These are phyloP conservation scores for Phytopythium kandeliae DNA, from an alignment of 352 stramenopile genomes.

Conservation along the genomic window DNA sequence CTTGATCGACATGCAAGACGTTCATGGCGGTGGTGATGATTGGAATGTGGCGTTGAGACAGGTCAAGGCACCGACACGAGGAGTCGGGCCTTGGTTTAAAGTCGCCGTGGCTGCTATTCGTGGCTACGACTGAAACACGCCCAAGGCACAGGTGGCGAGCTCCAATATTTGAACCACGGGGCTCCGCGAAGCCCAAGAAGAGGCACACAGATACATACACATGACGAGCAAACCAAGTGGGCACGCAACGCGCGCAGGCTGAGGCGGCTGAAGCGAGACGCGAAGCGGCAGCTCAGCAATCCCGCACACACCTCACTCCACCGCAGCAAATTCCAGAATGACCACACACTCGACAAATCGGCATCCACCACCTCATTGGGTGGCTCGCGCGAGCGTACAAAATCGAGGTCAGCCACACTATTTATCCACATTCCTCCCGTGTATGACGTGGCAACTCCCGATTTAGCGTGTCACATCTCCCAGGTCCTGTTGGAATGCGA, in stretches of 20 bases:
- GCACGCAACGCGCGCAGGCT: no score
- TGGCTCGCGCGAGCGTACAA: conserved; percentile 13
- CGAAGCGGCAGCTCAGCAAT: no score
- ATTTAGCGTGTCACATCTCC: conserved; percentile 1
- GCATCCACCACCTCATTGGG: conserved; percentile 6
- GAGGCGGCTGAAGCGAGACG: no score
- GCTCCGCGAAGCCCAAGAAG: conserved; percentile 5
- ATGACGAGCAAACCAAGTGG: not conserved
- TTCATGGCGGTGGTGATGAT: conserved; percentile 5
- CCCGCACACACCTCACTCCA: no score
- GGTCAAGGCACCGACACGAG: conserved; percentile 71
- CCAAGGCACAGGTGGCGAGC: conserved; percentile 74
- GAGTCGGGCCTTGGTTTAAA: conserved; percentile 81
- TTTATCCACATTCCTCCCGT: no score
- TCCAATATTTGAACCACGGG: conserved; percentile 64
- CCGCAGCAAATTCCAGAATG: conserved; percentile 32
- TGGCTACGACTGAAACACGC: conserved; percentile 75
- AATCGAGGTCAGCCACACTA: conserved; percentile 8
- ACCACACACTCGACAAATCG: not conserved
- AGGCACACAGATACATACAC: conserved; percentile 5
- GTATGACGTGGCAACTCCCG: not conserved
- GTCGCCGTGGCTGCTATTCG: conserved; percentile 70
- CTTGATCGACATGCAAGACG: no score
- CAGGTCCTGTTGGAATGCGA: not conserved
- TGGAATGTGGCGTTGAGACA: conserved; percentile 80